These are phyloP conservation scores for Camellia lanceoleosa DNA, from an alignment of 148 eudicot species.

Conservation along the genomic window DNA sequence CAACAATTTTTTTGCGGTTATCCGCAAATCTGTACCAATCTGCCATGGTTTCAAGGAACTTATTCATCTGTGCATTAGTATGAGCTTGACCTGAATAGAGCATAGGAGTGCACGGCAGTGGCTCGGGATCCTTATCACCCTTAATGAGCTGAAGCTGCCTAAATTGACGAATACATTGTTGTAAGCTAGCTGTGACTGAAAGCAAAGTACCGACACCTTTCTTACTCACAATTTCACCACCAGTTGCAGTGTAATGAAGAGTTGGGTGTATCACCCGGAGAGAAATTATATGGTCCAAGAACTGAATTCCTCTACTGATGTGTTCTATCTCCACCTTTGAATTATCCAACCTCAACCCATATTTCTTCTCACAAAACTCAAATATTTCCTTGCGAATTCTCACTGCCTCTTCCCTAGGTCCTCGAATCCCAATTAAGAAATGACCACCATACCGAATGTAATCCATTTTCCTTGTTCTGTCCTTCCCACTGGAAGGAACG, in stretches of 20 bases:
- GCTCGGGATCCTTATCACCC: slow-evolving; percentile 95
- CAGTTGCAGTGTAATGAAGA: slow-evolving; percentile 69
- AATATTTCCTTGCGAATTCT: slow-evolving; percentile 56
- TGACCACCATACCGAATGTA: slow-evolving; percentile 82
- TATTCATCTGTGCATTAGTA: slow-evolving; percentile 96
- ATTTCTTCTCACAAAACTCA: slow-evolving; percentile 52
- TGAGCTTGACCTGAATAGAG: slow-evolving; percentile 94
- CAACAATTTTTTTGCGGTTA: slow-evolving; percentile 88
- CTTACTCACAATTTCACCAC: slow-evolving; percentile 73
- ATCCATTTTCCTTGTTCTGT: slow-evolving; percentile 84
- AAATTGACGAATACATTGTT: slow-evolving; percentile 70
- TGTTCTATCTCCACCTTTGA: slow-evolving; percentile 88
- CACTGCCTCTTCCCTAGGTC: slow-evolving; percentile 85
- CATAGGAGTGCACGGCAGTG: slow-evolving; percentile 93
- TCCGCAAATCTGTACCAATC: slow-evolving; percentile 98
- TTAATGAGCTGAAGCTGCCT: slow-evolving; percentile 67
- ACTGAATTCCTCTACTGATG: slow-evolving; percentile 74
- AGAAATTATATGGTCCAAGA: slow-evolving; percentile 80
- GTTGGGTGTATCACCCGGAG: slow-evolving; percentile 86
- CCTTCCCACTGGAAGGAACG: slow-evolving; percentile 83
- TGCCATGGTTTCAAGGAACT: slow-evolving; percentile 95
- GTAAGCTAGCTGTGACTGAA: slow-evolving; percentile 90
- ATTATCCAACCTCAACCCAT: slow-evolving; percentile 63
- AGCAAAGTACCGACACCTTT: slow-evolving; percentile 96
- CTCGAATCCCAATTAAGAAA: slow-evolving; percentile 82